Evolutionary conservation across 352 stramenopile species (phyloP), one percentile per base, ranked within the genome.

Genomic region (Phytophthora foliorum): DNA sequence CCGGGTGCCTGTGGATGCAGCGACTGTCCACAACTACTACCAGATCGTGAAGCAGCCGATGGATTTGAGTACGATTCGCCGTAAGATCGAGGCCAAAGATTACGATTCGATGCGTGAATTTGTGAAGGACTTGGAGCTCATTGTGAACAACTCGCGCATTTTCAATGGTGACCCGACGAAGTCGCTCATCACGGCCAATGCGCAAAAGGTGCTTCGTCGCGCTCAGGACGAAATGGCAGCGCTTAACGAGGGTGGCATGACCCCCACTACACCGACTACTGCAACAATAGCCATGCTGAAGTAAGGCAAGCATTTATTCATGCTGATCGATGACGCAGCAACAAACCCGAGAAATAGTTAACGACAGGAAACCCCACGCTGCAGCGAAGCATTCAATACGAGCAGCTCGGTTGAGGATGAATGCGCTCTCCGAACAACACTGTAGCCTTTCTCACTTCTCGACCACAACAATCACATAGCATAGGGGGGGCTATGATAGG

Each of bases 41-140:
- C 71, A 82, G 53, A 83, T 95, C 56, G 90, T 95, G 68, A 95
- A 95, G 70, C 86, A 93, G 34, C 88, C 88, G 9, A 94, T 95
- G 84, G 88, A 95, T 63, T 66, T 95, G 50, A 80, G 75, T 31
- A 72, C 80, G 17, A 88, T 95, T 70, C 75, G 78, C 45, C 74
- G 72, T 51, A 95, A 95, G 67, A 88, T 91, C 19, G 63, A 82
- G 11, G 70, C 82, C 0, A 76, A 81, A 44, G 67, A 83, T 57
- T 95, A 95, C 71, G 85, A 91, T 57, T 93, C 86, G 54, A 92
- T 93, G 82, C 84, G 86, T 9, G 83, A 92, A n/a, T 95, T 95
- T 36, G 81, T 94, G 50, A 92, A 92, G 61, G 88, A 95, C 50
- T 65, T 95, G 36, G 88, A 95, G 69, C 74, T 94, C n/a, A 92